Percentiles rank a stretch among this genome's conserved stretches.
Evolutionary conservation across 257 asterid species (phyloP).

Genomic region (Solanum boliviense): DNA sequence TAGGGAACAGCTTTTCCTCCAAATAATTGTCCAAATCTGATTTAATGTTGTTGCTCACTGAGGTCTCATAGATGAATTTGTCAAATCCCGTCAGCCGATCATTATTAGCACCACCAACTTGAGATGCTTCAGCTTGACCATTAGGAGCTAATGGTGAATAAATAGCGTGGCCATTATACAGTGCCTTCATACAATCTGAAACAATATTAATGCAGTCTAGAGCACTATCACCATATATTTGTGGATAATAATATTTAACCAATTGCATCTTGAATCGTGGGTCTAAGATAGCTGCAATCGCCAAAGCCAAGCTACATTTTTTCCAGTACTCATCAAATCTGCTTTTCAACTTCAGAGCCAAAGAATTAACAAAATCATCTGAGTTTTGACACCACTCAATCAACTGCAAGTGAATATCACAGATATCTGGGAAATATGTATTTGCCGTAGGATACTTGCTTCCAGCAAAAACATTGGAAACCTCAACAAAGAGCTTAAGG

Average conservation of each 20-base stretch:
- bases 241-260: constrained; percentile 82
- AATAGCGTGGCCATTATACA: constrained; percentile 65
- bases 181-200: constrained; percentile 78
- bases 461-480: constrained; percentile 55
- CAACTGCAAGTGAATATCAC: constrained; percentile 82
- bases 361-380: constrained; percentile 65
- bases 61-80: constrained; percentile 54
- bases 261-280: constrained; percentile 83
- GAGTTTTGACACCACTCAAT: constrained; percentile 89
- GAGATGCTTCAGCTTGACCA: constrained; percentile 37
- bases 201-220: constrained; percentile 61
- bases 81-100: constrained; percentile 74
- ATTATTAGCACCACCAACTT: constrained; percentile 31
- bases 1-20: constrained; percentile 83
- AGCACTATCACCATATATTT: constrained; percentile 60
- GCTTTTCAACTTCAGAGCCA: constrained; percentile 74
- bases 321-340: constrained; percentile 93
- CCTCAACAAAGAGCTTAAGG: constrained; percentile 72
- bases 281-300: constrained; percentile 88
- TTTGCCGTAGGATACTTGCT: constrained; percentile 64
- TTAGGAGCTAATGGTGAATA: constrained; percentile 56
- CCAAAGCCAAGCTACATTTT: constrained; percentile 94
- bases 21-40: constrained; percentile 87
- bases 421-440: constrained; percentile 66
- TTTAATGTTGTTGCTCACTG: constrained; percentile 41